Percentiles rank a stretch among this genome's conserved stretches.
Conservation (phyloP, 345 rosid genomes). For the Erucastrum elatum region DNA sequence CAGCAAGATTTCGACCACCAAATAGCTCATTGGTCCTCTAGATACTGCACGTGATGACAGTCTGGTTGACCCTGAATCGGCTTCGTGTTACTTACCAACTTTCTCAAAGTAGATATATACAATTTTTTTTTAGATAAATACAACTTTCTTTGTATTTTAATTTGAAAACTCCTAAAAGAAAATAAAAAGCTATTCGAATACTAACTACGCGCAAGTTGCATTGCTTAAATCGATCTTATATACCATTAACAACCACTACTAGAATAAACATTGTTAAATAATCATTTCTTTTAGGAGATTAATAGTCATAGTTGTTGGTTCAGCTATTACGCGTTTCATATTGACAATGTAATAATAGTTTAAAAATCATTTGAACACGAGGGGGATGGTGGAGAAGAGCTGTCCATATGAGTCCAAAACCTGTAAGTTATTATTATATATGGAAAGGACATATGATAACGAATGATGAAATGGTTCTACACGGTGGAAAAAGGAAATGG, state of each 20-base stretch:
- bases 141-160: background rate
- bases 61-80: background rate
- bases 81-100: background rate
- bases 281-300: background rate
- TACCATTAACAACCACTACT: background rate
- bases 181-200: background rate
- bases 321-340: background rate
- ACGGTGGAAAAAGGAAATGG: background rate
- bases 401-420: conserved; percentile 21
- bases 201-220: background rate
- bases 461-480: background rate
- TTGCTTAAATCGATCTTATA: background rate
- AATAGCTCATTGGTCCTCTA: conserved; percentile 2
- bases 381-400: background rate
- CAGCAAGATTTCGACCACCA: conserved; percentile 1
- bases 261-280: background rate
- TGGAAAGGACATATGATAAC: background rate
- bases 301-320: background rate
- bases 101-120: background rate
- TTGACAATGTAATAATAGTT: background rate
- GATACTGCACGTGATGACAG: background rate
- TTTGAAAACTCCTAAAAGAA: background rate
- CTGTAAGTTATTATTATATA: background rate
- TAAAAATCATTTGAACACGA: background rate
- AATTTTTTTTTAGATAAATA: too few species aligned